Evolutionary conservation across 306 rosid genomes (phyloP), one percentile per base, ranked within the genome.

Genomic region (Fragaria ananassa): DNA sequence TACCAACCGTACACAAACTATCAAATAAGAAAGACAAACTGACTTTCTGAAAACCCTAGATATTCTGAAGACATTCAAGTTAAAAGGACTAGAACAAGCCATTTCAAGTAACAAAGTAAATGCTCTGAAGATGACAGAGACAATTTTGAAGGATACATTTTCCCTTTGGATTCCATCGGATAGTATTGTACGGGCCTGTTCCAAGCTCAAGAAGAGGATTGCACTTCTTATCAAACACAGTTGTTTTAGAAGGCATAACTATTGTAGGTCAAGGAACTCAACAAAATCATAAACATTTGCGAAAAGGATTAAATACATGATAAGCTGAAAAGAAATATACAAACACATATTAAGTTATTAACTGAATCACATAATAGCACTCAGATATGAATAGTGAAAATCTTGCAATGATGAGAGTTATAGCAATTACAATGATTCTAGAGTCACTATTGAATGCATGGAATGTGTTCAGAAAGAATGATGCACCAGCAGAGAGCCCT

Each of bases 211-310:
- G 87, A 64, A 94, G 83, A 85, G 98, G 98, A 78, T 84, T 92
- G 88, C 98, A 92, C 85, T 92, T 94, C 95, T 88, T 91, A 92
- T 89, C 96, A 72, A 91, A 94, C 76, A 94, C 77, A 44, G 98
- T 94, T 74, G 98, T 93, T 83, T 76, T 90, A 56, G 97, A 93
- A 76, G 98, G 98, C 96, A 94, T 92, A 79, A 90, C 98, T 94
- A 83, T 17, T 68, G 73, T 60, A 21, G 72, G 86, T 85, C 68
- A 85, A 94, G 96, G 97, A 81, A 82, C 74, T 71, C 23, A 65
- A 75, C 75, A 82, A 27, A 27, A 80, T 54, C 70, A 83, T 56
- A 29, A 46, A 66, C 37, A 71, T 5, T 67, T 74, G 78, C 49
- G 63, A 37, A 51, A 81, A 76, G 42, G 75, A 65, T 12, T 34